Percentiles rank a stretch among this genome's conserved stretches.
Evolutionary conservation across 441 rosid genomes (phyloP).

Genomic region (Rhodomyrtus psidioides): DNA sequence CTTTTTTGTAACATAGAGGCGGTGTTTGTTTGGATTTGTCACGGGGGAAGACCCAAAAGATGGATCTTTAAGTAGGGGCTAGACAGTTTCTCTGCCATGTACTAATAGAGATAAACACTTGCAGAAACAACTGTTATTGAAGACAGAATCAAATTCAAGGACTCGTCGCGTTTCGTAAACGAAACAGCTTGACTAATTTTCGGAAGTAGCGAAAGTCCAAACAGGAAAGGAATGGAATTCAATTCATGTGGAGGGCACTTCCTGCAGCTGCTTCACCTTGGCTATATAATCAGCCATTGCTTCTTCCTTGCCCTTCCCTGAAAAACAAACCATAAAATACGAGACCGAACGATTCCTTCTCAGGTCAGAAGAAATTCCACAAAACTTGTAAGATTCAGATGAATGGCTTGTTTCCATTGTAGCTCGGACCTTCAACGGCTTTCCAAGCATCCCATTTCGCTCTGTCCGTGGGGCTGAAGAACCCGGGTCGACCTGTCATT

Average conservation of each 20-base stretch:
- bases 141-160: background rate
- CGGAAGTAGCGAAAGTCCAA: background rate
- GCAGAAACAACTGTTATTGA: background rate
- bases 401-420: background rate
- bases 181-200: background rate
- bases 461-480: constrained; percentile 16
- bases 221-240: background rate
- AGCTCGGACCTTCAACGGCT: constrained; percentile 19
- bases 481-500: constrained; percentile 18
- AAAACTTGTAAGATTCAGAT: background rate
- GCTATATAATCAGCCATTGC: constrained; percentile 23
- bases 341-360: background rate
- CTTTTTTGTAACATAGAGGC: background rate
- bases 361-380: background rate
- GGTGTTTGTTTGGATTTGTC: background rate
- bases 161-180: background rate
- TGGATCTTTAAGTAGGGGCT: background rate
- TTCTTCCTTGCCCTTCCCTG: constrained; percentile 26
- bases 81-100: background rate
- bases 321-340: background rate
- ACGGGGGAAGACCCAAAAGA: background rate
- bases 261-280: constrained; percentile 23
- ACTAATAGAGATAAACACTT: background rate
- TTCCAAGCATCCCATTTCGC: constrained; percentile 39
- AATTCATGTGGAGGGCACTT: background rate